Evolutionary conservation across 148 eudicot species (phyloP).

Genomic region (Fagopyrum esculentum): DNA sequence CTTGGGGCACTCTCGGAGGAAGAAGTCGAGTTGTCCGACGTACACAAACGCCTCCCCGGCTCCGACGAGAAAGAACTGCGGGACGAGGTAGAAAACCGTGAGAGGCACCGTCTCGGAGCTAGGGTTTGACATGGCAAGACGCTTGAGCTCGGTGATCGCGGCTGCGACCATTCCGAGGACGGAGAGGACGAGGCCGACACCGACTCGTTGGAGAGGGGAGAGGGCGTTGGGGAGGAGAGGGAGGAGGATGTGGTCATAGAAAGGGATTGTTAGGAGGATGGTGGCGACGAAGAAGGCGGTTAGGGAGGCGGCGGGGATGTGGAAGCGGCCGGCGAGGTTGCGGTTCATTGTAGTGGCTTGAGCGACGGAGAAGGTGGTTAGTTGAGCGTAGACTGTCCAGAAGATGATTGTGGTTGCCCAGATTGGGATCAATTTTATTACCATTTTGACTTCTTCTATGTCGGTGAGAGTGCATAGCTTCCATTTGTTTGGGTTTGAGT

Average conservation of each 20-base stretch:
- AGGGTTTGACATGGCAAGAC: constrained; percentile 31
- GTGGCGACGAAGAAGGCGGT: constrained; percentile 69
- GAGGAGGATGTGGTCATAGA: constrained; percentile 50
- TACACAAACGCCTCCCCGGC: constrained; percentile 91
- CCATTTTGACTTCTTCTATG: constrained; percentile 85
- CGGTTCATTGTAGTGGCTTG: constrained; percentile 91
- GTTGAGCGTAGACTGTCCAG: constrained; percentile 91
- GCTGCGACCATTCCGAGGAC: constrained; percentile 65
- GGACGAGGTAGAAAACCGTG: constrained; percentile 64
- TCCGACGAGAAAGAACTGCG: constrained; percentile 73
- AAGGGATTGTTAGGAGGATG: constrained; percentile 67
- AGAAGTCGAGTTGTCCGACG: constrained; percentile 84
- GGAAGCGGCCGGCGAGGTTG: constrained; percentile 48
- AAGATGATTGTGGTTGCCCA: constrained; percentile 96
- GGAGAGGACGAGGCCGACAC: constrained; percentile 57
- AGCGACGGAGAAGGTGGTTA: constrained; percentile 88
- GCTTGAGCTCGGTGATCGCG: constrained; percentile 53
- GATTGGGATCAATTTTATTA: constrained; percentile 75
- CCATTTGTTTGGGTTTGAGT: constrained; percentile 43
- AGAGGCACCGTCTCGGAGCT: constrained; percentile 33
- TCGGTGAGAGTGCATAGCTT: constrained; percentile 55
- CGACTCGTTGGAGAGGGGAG: constrained; percentile 68
- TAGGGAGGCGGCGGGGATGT: constrained; percentile 80
- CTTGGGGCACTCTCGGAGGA: constrained; percentile 83
- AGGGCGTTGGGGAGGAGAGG: constrained; percentile 63